A percentile compares a stretch with the other conserved stretches of the same genome.
These are phyloP conservation scores for Taiozyma sp. DNA, from an alignment of 1,139 yeast genomes.

Conservation along the genomic window DNA sequence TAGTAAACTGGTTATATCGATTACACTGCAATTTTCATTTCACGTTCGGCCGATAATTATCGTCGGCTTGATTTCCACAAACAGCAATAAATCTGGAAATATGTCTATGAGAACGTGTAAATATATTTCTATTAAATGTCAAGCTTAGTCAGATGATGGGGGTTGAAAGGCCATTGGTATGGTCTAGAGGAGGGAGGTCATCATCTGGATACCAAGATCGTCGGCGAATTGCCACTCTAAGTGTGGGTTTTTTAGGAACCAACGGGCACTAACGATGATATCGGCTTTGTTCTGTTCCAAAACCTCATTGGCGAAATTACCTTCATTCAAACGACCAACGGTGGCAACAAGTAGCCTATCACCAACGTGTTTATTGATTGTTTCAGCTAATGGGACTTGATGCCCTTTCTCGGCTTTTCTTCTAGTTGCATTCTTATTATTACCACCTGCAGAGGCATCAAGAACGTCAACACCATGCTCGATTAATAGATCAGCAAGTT, in stretches of 20 bases:
- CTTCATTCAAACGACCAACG: conserved; percentile 41
- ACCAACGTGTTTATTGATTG: conserved; percentile 41
- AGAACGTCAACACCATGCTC: conserved; percentile 46
- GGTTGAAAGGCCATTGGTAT: conserved; percentile 31
- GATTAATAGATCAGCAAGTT: conserved; percentile 36
- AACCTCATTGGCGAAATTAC: conserved; percentile 33
- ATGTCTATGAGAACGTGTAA: not conserved
- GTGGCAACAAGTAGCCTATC: conserved; percentile 38
- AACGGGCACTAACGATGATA: conserved; percentile 41
- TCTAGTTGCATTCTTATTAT: conserved; percentile 32
- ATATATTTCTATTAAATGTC: not conserved
- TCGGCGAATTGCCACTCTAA: conserved; percentile 47
- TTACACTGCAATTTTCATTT: not conserved
- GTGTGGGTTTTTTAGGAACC: conserved; percentile 46
- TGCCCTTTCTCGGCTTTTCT: conserved; percentile 25
- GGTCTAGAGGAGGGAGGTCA: conserved; percentile 37
- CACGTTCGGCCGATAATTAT: not conserved
- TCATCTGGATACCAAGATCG: conserved; percentile 39
- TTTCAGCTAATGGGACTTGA: conserved; percentile 37
- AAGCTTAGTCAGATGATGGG: conserved; percentile 6
- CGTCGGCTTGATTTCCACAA: not conserved
- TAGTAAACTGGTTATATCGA: not conserved
- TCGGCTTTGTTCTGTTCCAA: conserved; percentile 42
- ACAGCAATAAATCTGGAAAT: not conserved
- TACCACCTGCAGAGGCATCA: conserved; percentile 55